Percentiles rank a stretch among this genome's conserved stretches.
Conservation (phyloP, 2,329 filamentous ascomycete genomes). For the Sporothrix pallida region DNA sequence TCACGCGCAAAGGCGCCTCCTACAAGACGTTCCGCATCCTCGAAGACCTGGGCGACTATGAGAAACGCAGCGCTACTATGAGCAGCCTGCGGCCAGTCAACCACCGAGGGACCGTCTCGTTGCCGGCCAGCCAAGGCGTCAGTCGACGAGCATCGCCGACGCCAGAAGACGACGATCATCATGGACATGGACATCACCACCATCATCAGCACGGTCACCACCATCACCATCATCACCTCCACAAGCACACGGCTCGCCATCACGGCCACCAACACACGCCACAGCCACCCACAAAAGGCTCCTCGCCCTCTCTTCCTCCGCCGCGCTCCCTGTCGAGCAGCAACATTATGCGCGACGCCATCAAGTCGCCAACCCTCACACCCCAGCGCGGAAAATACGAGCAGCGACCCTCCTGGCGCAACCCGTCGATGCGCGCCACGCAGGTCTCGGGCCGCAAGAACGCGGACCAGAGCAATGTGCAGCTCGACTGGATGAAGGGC, state of each 20-base stretch:
- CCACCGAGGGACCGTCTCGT: conserved; percentile 41
- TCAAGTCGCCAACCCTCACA: conserved; percentile 45
- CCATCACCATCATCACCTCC: neutral
- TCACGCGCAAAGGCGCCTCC: conserved; percentile 81
- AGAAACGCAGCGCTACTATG: conserved; percentile 66
- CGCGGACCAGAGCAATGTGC: conserved; percentile 57
- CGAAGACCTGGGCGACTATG: conserved; percentile 62
- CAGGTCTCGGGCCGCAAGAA: conserved; percentile 47
- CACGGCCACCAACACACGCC: conserved; percentile 14
- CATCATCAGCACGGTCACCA: neutral
- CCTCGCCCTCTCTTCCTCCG: conserved; percentile 27
- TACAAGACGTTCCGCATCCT: conserved; percentile 86
- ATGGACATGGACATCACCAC: conserved; percentile 17
- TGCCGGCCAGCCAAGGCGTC: conserved; percentile 25
- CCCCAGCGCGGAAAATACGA: conserved; percentile 50
- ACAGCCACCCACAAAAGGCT: conserved; percentile 40
- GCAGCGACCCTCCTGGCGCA: conserved; percentile 56
- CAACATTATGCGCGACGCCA: conserved; percentile 29
- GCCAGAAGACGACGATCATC: conserved; percentile 9
- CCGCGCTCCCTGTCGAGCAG: conserved; percentile 27
- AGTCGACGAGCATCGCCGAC: conserved; percentile 26
- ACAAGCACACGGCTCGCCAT: neutral
- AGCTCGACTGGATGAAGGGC: conserved; percentile 73
- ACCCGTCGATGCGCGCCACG: conserved; percentile 65
- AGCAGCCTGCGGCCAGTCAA: conserved; percentile 61